Percentiles rank a stretch among this genome's conserved stretches.
These are phyloP conservation scores for Trametes cubensis DNA, from an alignment of 768 basidiomycete species.

Conservation along the genomic window DNA sequence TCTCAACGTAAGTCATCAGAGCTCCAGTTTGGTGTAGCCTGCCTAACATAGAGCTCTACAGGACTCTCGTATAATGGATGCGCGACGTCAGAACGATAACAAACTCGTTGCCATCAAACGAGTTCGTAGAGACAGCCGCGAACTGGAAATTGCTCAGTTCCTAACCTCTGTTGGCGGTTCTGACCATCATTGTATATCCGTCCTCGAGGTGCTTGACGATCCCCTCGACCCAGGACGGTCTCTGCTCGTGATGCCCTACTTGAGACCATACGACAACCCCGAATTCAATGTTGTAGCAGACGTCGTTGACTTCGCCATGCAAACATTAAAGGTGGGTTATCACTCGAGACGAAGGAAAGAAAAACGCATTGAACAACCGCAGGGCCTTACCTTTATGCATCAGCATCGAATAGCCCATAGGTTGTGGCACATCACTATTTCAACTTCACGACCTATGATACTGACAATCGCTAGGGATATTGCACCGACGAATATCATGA, in stretches of 20 bases:
- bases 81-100: background rate
- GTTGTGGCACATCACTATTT: slow-evolving; percentile 1
- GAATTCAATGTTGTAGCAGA: slow-evolving; percentile 29
- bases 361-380: background rate
- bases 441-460: background rate
- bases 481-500: slow-evolving; percentile 27
- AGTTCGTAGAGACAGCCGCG: background rate
- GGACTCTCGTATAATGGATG: background rate
- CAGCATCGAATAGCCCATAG: slow-evolving; percentile 29
- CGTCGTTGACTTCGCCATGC: slow-evolving; percentile 22
- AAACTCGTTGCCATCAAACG: background rate
- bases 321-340: slow-evolving; percentile 22
- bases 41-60: background rate
- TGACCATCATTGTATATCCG: slow-evolving; percentile 28
- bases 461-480: slow-evolving; percentile 22
- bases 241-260: slow-evolving; percentile 31
- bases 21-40: background rate
- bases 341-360: background rate
- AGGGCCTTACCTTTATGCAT: slow-evolving; percentile 33
- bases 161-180: background rate
- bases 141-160: background rate
- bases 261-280: slow-evolving; percentile 33
- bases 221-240: slow-evolving; percentile 9
- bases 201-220: slow-evolving; percentile 28
- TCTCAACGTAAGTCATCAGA: background rate